phyloP scores from a whole-genome alignment of 2,329 filamentous ascomycete genomes.

The Fusarium ambrosium region DNA sequence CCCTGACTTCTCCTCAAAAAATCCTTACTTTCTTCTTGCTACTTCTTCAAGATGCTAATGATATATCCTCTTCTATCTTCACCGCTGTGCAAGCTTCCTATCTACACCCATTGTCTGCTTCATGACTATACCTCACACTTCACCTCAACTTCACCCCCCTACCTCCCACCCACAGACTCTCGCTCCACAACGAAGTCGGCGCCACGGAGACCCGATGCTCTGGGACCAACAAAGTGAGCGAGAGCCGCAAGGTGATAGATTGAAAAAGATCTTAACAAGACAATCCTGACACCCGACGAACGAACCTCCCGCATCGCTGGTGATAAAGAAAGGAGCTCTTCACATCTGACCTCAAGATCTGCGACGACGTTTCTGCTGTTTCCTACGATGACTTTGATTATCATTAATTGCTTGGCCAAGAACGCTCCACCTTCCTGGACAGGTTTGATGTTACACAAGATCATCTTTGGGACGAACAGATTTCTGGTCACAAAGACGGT shows the following conservation, averaged over 20 bases:
- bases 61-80: too few relatives aligned
- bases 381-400: not conserved
- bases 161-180: not conserved
- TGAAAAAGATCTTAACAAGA: not conserved
- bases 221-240: not conserved
- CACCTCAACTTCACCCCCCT: too few relatives aligned
- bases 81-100: too few relatives aligned
- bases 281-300: not conserved
- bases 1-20: too few relatives aligned
- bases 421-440: not conserved
- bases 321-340: not conserved
- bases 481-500: not conserved
- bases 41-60: too few relatives aligned
- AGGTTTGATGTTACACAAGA: not conserved
- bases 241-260: not conserved
- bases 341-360: not conserved
- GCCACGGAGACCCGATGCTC: not conserved
- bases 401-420: not conserved
- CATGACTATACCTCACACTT: not conserved
- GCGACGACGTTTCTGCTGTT: not conserved
- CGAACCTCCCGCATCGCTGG: not conserved
- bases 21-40: too few relatives aligned
- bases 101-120: not conserved
- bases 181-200: not conserved
- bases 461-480: not conserved